These are phyloP conservation scores for Tetracladium setigerum DNA, from an alignment of 495 filamentous ascomycete species.

Conservation along the genomic window DNA sequence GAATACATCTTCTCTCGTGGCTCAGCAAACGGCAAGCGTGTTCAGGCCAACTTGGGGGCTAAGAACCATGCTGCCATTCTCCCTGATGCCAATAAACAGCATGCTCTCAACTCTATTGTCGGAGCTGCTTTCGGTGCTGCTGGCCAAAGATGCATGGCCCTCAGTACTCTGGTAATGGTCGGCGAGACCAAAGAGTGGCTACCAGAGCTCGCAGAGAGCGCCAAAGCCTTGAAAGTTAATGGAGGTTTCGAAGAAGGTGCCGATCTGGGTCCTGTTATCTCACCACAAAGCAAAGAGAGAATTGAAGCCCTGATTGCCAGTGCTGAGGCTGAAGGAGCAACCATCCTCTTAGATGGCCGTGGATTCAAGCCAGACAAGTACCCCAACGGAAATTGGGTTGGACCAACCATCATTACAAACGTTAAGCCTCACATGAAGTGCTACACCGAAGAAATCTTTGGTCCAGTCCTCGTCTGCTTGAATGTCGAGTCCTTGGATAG, in stretches of 20 bases:
- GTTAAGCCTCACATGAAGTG: constrained; percentile 89
- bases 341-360: constrained; percentile 87
- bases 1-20: constrained; percentile 93
- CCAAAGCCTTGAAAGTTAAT: constrained; percentile 83
- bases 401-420: constrained; percentile 89
- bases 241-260: constrained; percentile 92
- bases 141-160: constrained; percentile 95
- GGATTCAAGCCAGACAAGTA: constrained; percentile 86
- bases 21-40: constrained; percentile 82
- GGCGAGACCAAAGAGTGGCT: constrained; percentile 93
- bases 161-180: constrained; percentile 89
- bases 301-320: constrained; percentile 85
- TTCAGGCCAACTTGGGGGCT: constrained; percentile 96
- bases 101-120: constrained; percentile 86
- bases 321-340: constrained; percentile 89
- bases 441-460: constrained; percentile 97
- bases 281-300: constrained; percentile 80
- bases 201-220: constrained; percentile 81
- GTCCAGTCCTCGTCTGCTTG: constrained; percentile 83
- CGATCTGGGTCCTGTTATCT: constrained; percentile 95
- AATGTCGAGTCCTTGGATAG: constrained; percentile 81
- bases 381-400: constrained; percentile 94
- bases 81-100: constrained; percentile 97
- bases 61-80: constrained; percentile 98
- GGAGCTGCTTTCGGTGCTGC: constrained; percentile 96